Evolutionary conservation across 345 rosid species (phyloP).

Genomic region (Populus euphratica): DNA sequence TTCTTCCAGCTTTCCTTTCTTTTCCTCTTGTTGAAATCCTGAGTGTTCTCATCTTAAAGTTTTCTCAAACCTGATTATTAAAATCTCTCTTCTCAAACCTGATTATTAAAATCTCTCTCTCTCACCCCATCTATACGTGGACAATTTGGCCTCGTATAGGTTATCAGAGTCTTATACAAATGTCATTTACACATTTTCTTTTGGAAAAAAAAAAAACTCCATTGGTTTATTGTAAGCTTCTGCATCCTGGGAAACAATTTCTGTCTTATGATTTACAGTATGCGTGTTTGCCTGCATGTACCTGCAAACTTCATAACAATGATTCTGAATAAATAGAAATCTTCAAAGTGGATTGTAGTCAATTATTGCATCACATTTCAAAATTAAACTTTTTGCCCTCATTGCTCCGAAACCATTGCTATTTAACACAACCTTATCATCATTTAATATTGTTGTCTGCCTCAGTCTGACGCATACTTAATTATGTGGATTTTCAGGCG

Average conservation of each 20-base stretch:
- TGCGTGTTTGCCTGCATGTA: background rate
- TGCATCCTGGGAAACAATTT: background rate
- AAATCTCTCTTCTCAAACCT: too few relatives aligned
- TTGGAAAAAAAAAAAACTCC: background rate
- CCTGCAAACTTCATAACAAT: background rate
- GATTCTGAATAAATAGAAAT: background rate
- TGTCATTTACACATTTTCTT: background rate
- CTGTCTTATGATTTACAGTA: background rate
- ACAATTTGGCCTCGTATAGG: background rate
- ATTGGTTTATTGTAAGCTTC: background rate
- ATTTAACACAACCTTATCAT: background rate
- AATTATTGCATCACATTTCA: background rate
- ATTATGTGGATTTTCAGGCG: conserved; percentile 34
- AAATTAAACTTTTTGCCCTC: background rate
- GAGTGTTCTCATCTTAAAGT: background rate
- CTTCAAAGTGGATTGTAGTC: background rate
- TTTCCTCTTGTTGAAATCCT: background rate
- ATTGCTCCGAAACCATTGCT: conserved; percentile 4
- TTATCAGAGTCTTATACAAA: background rate
- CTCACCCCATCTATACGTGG: background rate
- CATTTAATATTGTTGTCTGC: background rate
- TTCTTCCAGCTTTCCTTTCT: background rate
- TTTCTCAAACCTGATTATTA: background rate
- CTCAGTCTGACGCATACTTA: conserved; percentile 8
- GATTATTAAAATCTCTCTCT: too few relatives aligned